phyloP scores from a whole-genome alignment of 2,329 filamentous ascomycete species.

The Bipolaris cookei region DNA sequence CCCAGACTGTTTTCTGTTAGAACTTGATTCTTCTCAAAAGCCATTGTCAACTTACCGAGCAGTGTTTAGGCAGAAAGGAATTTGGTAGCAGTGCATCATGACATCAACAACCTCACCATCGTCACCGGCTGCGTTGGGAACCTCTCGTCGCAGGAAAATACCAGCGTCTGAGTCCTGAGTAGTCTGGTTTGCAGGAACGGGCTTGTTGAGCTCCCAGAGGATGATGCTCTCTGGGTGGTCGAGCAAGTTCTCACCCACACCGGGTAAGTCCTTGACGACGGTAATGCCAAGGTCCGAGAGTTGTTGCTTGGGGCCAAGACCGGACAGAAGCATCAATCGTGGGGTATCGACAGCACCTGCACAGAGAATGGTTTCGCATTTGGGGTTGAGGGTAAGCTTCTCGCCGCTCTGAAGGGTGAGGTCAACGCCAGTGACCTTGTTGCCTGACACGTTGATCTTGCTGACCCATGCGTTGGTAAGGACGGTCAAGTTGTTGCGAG shows the following conservation, averaged over 20 bases:
- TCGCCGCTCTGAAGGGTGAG: conserved; percentile 68
- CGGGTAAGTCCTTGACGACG: conserved; percentile 65
- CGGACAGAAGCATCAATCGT: conserved; percentile 64
- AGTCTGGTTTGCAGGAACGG: conserved; percentile 78
- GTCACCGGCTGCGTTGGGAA: conserved; percentile 68
- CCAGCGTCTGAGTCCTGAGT: conserved; percentile 92
- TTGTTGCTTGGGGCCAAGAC: conserved; percentile 57
- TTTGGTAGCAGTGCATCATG: conserved; percentile 98
- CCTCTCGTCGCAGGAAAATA: conserved; percentile 83
- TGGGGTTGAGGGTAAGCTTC: conserved; percentile 64
- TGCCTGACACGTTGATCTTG: conserved; percentile 74
- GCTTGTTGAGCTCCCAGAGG: conserved; percentile 79
- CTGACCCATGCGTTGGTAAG: conserved; percentile 89
- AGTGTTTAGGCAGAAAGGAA: conserved; percentile 89
- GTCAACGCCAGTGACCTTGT: conserved; percentile 75
- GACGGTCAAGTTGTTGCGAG: conserved; percentile 81
- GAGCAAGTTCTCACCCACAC: conserved; percentile 68
- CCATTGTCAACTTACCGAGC: conserved; percentile 55
- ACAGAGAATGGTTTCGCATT: conserved; percentile 78
- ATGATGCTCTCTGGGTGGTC: conserved; percentile 72
- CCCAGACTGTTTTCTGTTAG: conserved; percentile 61
- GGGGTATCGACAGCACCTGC: conserved; percentile 84
- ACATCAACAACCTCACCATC: conserved; percentile 82
- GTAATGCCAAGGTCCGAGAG: conserved; percentile 56
- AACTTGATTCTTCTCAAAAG: not conserved